A percentile compares a stretch with the other conserved stretches of the same genome.
phyloP scores from a whole-genome alignment of 2,329 filamentous ascomycete genomes.

The Aspergillus ustus region DNA sequence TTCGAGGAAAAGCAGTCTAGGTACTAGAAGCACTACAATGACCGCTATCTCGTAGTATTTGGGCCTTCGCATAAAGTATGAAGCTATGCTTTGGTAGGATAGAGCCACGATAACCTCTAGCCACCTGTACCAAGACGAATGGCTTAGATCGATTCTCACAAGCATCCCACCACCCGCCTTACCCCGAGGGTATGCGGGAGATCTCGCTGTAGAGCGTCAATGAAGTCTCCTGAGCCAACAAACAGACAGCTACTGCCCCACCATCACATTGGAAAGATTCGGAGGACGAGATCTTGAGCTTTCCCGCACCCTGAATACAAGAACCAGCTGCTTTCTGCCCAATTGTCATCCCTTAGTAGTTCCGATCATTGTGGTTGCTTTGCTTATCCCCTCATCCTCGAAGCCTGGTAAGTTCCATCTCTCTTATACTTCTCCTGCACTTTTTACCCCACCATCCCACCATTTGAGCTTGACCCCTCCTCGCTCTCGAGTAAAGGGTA shows the following conservation, averaged over 20 bases:
- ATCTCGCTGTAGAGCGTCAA: conserved; percentile 39
- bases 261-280: conserved; percentile 44
- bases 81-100: neutral
- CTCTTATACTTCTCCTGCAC: neutral
- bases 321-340: conserved; percentile 19
- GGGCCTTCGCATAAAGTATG: neutral
- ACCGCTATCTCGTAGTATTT: too few relatives aligned
- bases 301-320: conserved; percentile 32
- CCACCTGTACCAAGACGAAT: conserved; percentile 13
- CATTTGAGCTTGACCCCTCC: conserved; percentile 15
- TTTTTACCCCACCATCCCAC: conserved; percentile 19
- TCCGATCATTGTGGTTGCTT: conserved; percentile 13
- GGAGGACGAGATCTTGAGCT: conserved; percentile 36
- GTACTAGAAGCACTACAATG: neutral
- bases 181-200: conserved; percentile 43
- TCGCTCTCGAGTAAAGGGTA: neutral
- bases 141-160: neutral
- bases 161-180: conserved; percentile 27
- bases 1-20: neutral
- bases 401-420: conserved; percentile 14
- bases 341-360: conserved; percentile 5
- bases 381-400: conserved; percentile 8
- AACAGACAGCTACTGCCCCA: conserved; percentile 37
- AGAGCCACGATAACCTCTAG: neutral
- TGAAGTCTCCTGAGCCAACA: conserved; percentile 33